A percentile compares a stretch with the other conserved stretches of the same genome.
Evolutionary conservation across 208 protist genomes (phyloP).

Genomic region (Novymonas esmeraldas): DNA sequence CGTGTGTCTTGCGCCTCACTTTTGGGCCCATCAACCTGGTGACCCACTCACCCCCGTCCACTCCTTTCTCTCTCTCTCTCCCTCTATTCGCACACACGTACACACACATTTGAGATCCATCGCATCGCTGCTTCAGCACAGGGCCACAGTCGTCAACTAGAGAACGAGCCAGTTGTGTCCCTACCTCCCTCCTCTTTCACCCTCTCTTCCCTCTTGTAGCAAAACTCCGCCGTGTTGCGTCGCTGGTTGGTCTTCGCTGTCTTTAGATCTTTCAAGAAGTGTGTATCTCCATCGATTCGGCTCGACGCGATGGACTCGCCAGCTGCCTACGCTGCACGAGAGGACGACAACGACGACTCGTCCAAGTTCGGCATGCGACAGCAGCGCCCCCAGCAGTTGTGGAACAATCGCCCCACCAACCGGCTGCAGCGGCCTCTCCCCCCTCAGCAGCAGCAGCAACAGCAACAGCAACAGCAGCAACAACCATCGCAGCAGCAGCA

Average conservation of each 20-base stretch:
- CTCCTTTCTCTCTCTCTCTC: not conserved
- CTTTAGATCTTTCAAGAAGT: no score
- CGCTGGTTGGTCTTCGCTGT: no score
- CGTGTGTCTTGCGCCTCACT: not conserved
- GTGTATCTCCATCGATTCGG: no score
- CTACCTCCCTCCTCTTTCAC: not conserved
- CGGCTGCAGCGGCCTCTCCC: not conserved
- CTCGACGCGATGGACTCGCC: slow-evolving; percentile 3
- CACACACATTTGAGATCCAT: not conserved
- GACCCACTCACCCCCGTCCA: no score
- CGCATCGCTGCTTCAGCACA: no score
- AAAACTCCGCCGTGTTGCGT: no score
- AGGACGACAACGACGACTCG: not conserved
- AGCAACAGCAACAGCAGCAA: not conserved
- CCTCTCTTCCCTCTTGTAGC: no score
- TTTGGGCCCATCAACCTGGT: no score
- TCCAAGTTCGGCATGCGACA: slow-evolving; percentile 10
- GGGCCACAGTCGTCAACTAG: no score
- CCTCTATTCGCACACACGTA: not conserved
- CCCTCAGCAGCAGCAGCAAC: not conserved
- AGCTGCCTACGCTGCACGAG: slow-evolving; percentile 1
- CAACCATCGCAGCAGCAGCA: not conserved
- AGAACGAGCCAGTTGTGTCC: no score
- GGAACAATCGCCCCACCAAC: not conserved
- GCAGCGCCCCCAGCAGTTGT: slow-evolving; percentile 2